A percentile compares a stretch with the other conserved stretches of the same genome.
Evolutionary conservation across 1,139 yeast species (phyloP).

Genomic region (Taphrina wiesneri): DNA sequence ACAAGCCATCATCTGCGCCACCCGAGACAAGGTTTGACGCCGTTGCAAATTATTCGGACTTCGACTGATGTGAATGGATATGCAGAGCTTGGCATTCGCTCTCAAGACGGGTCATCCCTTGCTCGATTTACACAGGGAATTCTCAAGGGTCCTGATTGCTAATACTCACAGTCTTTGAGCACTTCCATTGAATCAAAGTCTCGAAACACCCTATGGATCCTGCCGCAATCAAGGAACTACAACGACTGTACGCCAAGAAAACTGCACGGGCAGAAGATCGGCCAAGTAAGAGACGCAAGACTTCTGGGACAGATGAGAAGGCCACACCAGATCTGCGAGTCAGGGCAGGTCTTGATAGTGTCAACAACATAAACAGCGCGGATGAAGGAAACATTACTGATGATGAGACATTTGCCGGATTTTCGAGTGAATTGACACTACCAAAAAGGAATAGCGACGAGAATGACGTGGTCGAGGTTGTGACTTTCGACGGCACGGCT

Average conservation of each 20-base stretch:
- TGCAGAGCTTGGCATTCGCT: too few relatives aligned
- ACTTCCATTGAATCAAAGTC: too few relatives aligned
- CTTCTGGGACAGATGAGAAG: not conserved
- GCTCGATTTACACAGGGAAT: too few relatives aligned
- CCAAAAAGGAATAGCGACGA: not conserved
- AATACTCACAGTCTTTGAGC: too few relatives aligned
- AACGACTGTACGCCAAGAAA: conserved; percentile 17
- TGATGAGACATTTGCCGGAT: conserved; percentile 10
- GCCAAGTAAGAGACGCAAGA: conserved; percentile 1
- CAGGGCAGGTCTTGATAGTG: not conserved
- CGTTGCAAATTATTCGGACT: not conserved
- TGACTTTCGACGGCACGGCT: conserved; percentile 20
- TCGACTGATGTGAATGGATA: not conserved
- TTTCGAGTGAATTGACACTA: not conserved
- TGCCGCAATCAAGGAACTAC: conserved; percentile 20
- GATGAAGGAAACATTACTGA: not conserved
- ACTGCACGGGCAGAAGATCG: not conserved
- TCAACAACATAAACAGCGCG: not conserved
- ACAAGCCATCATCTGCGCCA: not conserved
- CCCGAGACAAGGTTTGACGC: not conserved
- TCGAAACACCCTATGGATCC: conserved; percentile 22
- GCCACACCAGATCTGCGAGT: not conserved
- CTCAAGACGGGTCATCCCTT: too few relatives aligned
- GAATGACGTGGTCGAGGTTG: conserved; percentile 13
- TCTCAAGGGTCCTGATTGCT: too few relatives aligned